Base-by-base conservation (phyloP, 441 rosid genomes). In the Croton laevigatus region DNA sequence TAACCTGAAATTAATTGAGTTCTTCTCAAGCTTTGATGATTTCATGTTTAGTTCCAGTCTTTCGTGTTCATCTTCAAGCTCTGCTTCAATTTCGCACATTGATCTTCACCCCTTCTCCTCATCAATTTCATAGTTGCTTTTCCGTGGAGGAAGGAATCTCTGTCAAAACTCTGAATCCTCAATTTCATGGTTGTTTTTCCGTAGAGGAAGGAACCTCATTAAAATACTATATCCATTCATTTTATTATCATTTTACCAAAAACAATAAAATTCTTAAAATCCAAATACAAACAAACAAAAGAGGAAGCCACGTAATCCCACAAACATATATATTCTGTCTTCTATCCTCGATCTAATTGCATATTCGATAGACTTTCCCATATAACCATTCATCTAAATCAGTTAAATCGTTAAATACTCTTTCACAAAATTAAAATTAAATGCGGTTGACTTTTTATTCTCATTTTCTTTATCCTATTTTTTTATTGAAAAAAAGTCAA, bases 41-140 rank as follows among this genome's bases (percentile, higher is more conserved):
- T 48, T 75, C 69, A 74, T 66, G 72, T 73, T 75, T 22, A 68
- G 45, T 48, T 65, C 83, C 67, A 81, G 55, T 66, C 77, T 71
- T 74, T 75, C 72, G 7, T 81, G 73, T 69, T 80, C 87, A 38
- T 78, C 83, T 61, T 81, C 83, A 44, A 84, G 80, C 79, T 81
- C 81, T 8, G 82, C 88, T 72, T 80, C 85, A 11, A 80, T 79
- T 76, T 76, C 65, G 48, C 73, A 78, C 78, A 74, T 76, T n/a
- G 54, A 66, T 71, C 66, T 60, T 66, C 8, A 58, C 44, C 36
- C 59, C 32, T 55, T 46, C 34, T 69, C 48, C 3, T 68, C 54
- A n/a, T n/a, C n/a, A n/a, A n/a, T n/a, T n/a, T n/a, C n/a, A n/a
- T n/a, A n/a, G n/a, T n/a, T n/a, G n/a, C n/a, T n/a, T n/a, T 59